phyloP scores from a whole-genome alignment of 331 rosid species.

The Malus hybrid region DNA sequence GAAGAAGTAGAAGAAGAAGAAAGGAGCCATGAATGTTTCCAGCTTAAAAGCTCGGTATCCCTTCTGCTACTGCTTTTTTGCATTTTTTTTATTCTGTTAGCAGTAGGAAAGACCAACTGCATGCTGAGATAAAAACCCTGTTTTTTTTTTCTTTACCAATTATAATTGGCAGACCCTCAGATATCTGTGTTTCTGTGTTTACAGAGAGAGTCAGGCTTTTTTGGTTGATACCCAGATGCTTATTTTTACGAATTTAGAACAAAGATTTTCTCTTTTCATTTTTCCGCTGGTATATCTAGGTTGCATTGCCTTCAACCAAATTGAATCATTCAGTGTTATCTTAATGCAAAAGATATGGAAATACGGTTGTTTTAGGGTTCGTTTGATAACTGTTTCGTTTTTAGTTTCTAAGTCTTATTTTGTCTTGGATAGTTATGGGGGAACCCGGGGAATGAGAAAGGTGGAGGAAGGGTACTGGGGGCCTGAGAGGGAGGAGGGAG shows the following conservation, averaged over 20 bases:
- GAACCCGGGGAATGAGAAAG: too few species aligned
- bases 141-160: background rate
- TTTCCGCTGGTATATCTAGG: background rate
- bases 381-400: too few species aligned
- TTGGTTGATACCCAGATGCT: background rate
- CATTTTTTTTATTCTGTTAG: background rate
- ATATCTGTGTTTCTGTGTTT: background rate
- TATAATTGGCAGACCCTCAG: background rate
- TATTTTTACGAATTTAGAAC: background rate
- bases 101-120: background rate
- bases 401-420: too few species aligned
- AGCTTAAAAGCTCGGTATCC: slow-evolving; percentile 21
- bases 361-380: too few species aligned
- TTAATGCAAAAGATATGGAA: background rate
- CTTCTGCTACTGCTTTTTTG: background rate
- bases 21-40: slow-evolving; percentile 3
- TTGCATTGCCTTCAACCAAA: background rate
- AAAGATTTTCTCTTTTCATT: background rate
- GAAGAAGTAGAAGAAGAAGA: background rate
- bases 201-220: background rate
- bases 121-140: background rate
- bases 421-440: too few species aligned
- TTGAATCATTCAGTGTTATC: background rate
- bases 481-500: too few species aligned
- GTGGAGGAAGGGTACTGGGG: too few species aligned